A percentile compares a stretch with the other conserved stretches of the same genome.
Evolutionary conservation across 805 yeast genomes (phyloP).

Genomic region (Monosporozyma yasuniensis): DNA sequence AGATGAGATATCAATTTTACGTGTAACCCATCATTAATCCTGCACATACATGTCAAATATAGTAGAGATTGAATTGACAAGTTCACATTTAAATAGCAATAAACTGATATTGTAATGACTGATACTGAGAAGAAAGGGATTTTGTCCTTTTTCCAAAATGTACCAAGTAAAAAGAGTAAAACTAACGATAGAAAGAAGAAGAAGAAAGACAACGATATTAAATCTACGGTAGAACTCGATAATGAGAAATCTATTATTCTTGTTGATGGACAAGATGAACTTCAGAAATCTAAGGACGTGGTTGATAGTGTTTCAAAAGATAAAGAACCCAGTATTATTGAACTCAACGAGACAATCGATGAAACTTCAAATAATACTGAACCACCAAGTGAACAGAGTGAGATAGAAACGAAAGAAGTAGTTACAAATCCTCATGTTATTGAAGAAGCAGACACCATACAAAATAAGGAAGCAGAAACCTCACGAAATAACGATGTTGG

Average conservation of each 20-base stretch:
- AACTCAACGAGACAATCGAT: background rate
- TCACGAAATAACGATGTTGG: no score
- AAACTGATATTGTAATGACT: background rate
- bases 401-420: no score
- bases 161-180: background rate
- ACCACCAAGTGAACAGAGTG: no score
- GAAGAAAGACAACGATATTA: background rate
- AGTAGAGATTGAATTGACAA: background rate
- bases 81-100: background rate
- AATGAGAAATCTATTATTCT: background rate
- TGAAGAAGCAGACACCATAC: no score
- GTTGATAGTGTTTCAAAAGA: background rate
- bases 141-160: constrained; percentile 19
- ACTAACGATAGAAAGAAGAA: background rate
- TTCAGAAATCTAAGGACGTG: background rate
- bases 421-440: no score
- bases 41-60: background rate
- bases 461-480: no score
- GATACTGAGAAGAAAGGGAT: constrained; percentile 14
- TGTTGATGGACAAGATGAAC: background rate
- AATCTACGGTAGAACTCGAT: background rate
- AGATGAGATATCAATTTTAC: background rate
- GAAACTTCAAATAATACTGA: no score
- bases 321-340: background rate
- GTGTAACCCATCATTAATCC: background rate